Conservation (phyloP, 1,284 basidiomycete species). For the Albatrellus sp. region DNA sequence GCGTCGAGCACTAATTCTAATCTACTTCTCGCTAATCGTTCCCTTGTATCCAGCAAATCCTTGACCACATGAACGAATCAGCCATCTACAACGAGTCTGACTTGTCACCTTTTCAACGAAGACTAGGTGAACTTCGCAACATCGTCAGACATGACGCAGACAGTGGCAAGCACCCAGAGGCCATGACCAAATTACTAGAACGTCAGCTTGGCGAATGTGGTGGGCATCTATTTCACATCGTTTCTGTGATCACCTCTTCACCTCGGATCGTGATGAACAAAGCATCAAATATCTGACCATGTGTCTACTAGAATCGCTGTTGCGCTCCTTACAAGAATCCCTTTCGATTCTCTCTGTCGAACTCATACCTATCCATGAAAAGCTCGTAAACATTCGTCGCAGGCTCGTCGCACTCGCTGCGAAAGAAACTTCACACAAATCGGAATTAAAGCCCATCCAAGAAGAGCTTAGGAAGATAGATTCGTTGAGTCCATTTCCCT, state of each 20-base stretch:
- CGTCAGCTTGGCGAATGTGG: constrained; percentile 88
- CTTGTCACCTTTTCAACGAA: constrained; percentile 73
- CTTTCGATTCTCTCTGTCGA: constrained; percentile 78
- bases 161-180: constrained; percentile 73
- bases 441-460: constrained; percentile 81
- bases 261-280: neutral
- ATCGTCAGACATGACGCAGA: constrained; percentile 79
- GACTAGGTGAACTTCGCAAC: constrained; percentile 66
- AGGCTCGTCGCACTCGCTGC: constrained; percentile 85
- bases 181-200: constrained; percentile 84
- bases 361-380: constrained; percentile 82
- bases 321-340: constrained; percentile 70
- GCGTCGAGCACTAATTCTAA: neutral
- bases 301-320: constrained; percentile 54
- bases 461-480: constrained; percentile 95
- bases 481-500: constrained; percentile 52
- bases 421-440: constrained; percentile 73
- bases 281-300: constrained; percentile 4
- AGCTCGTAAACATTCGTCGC: constrained; percentile 79
- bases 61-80: constrained; percentile 89
- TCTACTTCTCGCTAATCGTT: constrained; percentile 10
- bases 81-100: constrained; percentile 87
- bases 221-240: constrained; percentile 27
- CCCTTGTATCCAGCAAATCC: constrained; percentile 59
- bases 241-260: neutral